A percentile compares a stretch with the other conserved stretches of the same genome.
Evolutionary conservation across 75 land plant genomes (phyloP).

Genomic region (Picea sitchensis): DNA sequence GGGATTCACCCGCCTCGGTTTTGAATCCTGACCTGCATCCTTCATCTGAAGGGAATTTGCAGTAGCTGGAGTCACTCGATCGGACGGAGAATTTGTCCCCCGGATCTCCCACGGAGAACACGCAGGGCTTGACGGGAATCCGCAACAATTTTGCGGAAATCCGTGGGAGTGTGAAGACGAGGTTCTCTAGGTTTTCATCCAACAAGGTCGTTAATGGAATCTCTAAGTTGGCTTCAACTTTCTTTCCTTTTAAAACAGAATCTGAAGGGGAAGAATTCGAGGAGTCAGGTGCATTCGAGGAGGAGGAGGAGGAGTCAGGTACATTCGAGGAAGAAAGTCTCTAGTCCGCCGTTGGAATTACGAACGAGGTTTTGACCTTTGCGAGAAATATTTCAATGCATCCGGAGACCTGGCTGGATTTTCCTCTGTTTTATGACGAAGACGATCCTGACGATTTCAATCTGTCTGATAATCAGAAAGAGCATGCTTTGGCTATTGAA

Average conservation of each 20-base stretch:
- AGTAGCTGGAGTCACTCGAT: constrained; percentile 4
- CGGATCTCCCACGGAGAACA: neutral
- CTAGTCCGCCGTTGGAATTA: constrained; percentile 51
- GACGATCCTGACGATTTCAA: constrained; percentile 52
- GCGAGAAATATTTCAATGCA: constrained; percentile 87
- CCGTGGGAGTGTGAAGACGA: constrained; percentile 51
- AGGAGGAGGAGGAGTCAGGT: constrained; percentile 7
- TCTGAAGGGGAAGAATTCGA: constrained; percentile 14
- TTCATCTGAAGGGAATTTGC: neutral
- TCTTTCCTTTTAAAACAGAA: constrained; percentile 37
- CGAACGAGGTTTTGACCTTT: constrained; percentile 88
- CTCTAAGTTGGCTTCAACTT: constrained; percentile 57
- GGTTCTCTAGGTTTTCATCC: constrained; percentile 56
- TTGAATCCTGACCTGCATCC: neutral
- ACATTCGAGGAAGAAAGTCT: constrained; percentile 7
- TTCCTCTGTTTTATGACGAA: constrained; percentile 70
- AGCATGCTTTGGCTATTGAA: too few species aligned
- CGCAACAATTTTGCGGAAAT: constrained; percentile 72
- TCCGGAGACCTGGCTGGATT: constrained; percentile 98
- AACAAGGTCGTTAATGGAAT: constrained; percentile 49
- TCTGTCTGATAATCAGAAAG: too few species aligned
- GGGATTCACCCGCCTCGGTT: neutral
- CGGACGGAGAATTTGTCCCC: too few species aligned
- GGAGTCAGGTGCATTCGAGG: constrained; percentile 12
- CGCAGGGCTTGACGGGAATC: constrained; percentile 46